phyloP scores from a whole-genome alignment of 1,139 yeast genomes.

The Kodamaea alishanica region DNA sequence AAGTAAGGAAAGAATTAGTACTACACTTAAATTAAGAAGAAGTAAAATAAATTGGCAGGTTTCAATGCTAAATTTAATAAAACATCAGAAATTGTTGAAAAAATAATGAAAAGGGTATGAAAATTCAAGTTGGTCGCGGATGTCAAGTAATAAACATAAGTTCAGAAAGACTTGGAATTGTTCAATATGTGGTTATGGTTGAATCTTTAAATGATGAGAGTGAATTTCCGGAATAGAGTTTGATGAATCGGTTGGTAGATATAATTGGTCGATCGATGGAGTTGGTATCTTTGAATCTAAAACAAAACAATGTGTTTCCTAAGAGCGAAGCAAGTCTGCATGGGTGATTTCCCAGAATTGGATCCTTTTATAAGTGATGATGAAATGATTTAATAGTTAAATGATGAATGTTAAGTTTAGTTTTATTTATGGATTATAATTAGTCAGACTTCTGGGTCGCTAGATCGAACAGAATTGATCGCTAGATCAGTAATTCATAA shows the following conservation, averaged over 20 bases:
- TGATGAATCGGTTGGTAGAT: constrained; percentile 49
- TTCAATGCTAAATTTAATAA: constrained; percentile 55
- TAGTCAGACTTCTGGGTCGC: too few relatives aligned
- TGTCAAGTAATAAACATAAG: constrained; percentile 42
- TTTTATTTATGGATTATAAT: too few relatives aligned
- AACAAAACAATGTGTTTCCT: constrained; percentile 48
- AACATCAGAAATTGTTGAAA: constrained; percentile 21
- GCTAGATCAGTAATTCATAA: too few relatives aligned
- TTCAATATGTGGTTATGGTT: constrained; percentile 66
- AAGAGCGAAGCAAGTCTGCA: constrained; percentile 46
- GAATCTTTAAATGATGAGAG: constrained; percentile 45
- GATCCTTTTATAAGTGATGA: constrained; percentile 41
- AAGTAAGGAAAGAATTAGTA: constrained; percentile 53
- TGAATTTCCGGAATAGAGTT: constrained; percentile 47
- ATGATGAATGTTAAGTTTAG: too few relatives aligned
- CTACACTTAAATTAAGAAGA: constrained; percentile 80
- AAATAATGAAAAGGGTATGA: constrained; percentile 22
- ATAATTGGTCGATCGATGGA: constrained; percentile 39
- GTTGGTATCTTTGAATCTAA: constrained; percentile 32
- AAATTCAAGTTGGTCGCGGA: constrained; percentile 32
- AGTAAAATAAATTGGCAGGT: constrained; percentile 61
- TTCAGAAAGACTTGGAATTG: constrained; percentile 63
- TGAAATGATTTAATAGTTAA: too few relatives aligned
- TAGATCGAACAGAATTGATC: too few relatives aligned
- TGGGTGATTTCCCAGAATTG: constrained; percentile 51